Base-by-base conservation (phyloP, 2,329 filamentous ascomycete species). In the Fulvia fulva region DNA sequence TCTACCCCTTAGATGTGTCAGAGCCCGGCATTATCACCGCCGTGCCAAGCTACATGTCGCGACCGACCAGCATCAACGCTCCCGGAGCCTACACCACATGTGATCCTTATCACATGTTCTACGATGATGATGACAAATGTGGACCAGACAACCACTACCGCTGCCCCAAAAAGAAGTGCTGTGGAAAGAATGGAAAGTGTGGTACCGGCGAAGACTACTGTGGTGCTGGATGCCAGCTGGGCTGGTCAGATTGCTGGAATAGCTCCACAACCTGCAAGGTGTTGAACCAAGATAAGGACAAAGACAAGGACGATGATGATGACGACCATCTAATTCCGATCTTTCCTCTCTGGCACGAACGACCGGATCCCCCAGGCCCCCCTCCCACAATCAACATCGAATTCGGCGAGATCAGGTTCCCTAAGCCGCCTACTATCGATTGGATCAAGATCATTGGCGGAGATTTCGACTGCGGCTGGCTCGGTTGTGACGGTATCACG, bases 181-280 rank as follows among this genome's bases (percentile, higher is more conserved):
- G 61, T 34, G 54, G 59, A 25, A 59, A 59, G 22, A 43, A 61
- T 19, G 57, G 56, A 5, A 59, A 59, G 28, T 63, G 61, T 34
- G 58, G 58, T n/a, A 53, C 23, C 4, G 56, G 59, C 6, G 41
- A 53, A 19, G 52, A 61, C 30, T 57, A 52, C 28, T 63, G 61
- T 44, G 54, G 52, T 22, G 49, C 57, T n/a, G 61, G 61, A 19
- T 63, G 61, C 26, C 59, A 57, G 19, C 56, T 52, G 11, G 58
- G 59, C 28, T 61, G 56, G 56, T 56, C 59, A 28, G 28, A 57
- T n/a, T 63, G 61, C 41, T 63, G 61, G 61, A 59, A 56, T 43
- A 63, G 61, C 47, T 56, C 50, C 16, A 61, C 61, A 8, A 26
- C 53, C 16, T 63, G 58, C 52, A 49, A 26, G n/a, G 43, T 43